Evolutionary conservation across 108 stramenopile species (phyloP).

Genomic region (Bacterosira constricta): DNA sequence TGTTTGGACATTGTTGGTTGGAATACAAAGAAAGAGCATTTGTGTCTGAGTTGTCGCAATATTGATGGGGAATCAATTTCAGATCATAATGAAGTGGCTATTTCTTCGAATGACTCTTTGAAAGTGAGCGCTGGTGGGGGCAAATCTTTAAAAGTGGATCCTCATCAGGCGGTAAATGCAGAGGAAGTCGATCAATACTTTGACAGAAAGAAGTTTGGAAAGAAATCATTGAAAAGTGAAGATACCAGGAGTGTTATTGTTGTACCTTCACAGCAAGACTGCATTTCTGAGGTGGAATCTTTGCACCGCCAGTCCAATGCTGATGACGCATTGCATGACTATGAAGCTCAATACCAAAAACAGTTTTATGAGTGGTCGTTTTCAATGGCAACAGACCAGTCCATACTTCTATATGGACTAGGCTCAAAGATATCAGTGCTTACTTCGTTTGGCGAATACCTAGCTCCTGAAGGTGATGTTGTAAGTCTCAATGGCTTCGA

Average conservation of each 20-base stretch:
- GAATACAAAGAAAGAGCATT: conserved; percentile 13
- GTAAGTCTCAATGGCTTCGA: conserved; percentile 48
- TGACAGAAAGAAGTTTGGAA: conserved; percentile 9
- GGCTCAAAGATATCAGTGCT: conserved; percentile 70
- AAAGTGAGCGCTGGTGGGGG: neutral
- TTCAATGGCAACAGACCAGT: conserved; percentile 63
- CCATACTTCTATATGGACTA: conserved; percentile 73
- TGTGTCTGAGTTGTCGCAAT: conserved; percentile 8
- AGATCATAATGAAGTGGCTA: neutral
- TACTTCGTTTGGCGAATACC: conserved; percentile 55
- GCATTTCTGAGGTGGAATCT: conserved; percentile 17
- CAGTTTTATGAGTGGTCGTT: conserved; percentile 68
- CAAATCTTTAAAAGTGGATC: conserved; percentile 1
- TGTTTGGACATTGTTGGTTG: neutral
- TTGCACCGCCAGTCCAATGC: conserved; percentile 9
- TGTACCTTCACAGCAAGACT: conserved; percentile 16
- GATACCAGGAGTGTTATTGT: conserved; percentile 9
- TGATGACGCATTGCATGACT: neutral
- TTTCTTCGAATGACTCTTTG: neutral
- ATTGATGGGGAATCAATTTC: neutral
- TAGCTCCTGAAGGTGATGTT: conserved; percentile 48
- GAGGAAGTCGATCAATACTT: conserved; percentile 35
- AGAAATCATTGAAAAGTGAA: conserved; percentile 1
- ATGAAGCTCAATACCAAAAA: conserved; percentile 13
- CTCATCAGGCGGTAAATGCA: neutral